phyloP scores from a whole-genome alignment of 768 basidiomycete genomes.

The Boletus edulis region DNA sequence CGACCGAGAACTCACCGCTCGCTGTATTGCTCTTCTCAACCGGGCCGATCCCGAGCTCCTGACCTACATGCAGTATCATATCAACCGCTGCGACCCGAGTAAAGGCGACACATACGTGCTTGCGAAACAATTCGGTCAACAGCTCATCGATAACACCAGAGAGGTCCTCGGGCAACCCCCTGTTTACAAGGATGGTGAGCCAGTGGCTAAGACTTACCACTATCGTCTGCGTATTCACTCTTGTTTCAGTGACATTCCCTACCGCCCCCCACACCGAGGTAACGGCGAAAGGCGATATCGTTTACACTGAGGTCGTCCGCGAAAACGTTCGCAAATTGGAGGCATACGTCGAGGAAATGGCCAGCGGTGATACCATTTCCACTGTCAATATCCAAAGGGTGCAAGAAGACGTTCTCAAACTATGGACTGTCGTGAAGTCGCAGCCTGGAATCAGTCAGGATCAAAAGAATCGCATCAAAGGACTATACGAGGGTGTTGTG shows the following conservation, averaged over 20 bases:
- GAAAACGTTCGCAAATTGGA: slow-evolving; percentile 97
- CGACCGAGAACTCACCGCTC: slow-evolving; percentile 94
- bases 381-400: slow-evolving; percentile 95
- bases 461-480: slow-evolving; percentile 94
- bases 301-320: slow-evolving; percentile 92
- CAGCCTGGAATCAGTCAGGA: slow-evolving; percentile 97
- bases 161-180: slow-evolving; percentile 84
- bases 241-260: slow-evolving; percentile 83
- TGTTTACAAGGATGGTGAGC: slow-evolving; percentile 91
- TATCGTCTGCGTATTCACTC: neutral
- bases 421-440: slow-evolving; percentile 96
- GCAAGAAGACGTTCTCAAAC: slow-evolving; percentile 92
- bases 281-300: slow-evolving; percentile 89
- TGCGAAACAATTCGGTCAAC: slow-evolving; percentile 97
- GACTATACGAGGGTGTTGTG: slow-evolving; percentile 94
- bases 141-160: slow-evolving; percentile 89
- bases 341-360: slow-evolving; percentile 98
- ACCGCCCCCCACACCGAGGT: slow-evolving; percentile 96
- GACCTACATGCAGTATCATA: slow-evolving; percentile 94
- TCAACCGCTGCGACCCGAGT: slow-evolving; percentile 74
- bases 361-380: slow-evolving; percentile 85
- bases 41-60: slow-evolving; percentile 91
- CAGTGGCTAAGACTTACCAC: neutral
- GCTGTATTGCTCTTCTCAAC: slow-evolving; percentile 97
- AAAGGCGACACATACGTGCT: slow-evolving; percentile 90